A percentile compares a stretch with the other conserved stretches of the same genome.
Conservation (phyloP, 2,329 filamentous ascomycete species). For the Fusarium tanahbumbuense region DNA sequence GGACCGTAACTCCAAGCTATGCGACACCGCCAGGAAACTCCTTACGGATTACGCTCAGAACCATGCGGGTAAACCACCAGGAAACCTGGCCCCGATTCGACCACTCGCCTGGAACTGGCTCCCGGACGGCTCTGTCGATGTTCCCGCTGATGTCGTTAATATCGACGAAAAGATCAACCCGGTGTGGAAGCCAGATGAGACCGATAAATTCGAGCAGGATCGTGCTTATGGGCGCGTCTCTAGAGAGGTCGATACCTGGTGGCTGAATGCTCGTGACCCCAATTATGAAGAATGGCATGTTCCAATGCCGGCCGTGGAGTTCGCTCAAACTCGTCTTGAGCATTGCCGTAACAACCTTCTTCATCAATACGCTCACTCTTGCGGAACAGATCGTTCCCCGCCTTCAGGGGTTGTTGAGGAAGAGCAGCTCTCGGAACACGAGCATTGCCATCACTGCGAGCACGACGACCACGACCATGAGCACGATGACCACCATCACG, state of each 20-base stretch:
- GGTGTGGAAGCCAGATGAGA: conserved; percentile 63
- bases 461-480: conserved; percentile 31
- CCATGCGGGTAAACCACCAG: conserved; percentile 61
- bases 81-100: conserved; percentile 62
- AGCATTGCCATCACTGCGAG: conserved; percentile 52
- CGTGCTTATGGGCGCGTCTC: conserved; percentile 70
- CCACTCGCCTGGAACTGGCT: conserved; percentile 69
- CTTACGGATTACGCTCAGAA: conserved; percentile 66
- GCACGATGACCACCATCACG: conserved; percentile 43
- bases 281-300: conserved; percentile 70
- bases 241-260: conserved; percentile 74
- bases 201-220: conserved; percentile 70
- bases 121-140: conserved; percentile 52
- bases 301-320: conserved; percentile 69
- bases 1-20: conserved; percentile 69
- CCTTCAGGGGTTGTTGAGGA: conserved; percentile 53
- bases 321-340: conserved; percentile 67
- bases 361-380: conserved; percentile 64
- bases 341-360: conserved; percentile 70
- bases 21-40: conserved; percentile 64
- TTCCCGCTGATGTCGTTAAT: conserved; percentile 50
- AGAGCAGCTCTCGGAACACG: conserved; percentile 53
- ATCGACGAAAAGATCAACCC: conserved; percentile 60
- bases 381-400: conserved; percentile 56
- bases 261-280: conserved; percentile 69